phyloP scores from a whole-genome alignment of 371 early-diverging fungal species.

The Mortierella sp. region DNA sequence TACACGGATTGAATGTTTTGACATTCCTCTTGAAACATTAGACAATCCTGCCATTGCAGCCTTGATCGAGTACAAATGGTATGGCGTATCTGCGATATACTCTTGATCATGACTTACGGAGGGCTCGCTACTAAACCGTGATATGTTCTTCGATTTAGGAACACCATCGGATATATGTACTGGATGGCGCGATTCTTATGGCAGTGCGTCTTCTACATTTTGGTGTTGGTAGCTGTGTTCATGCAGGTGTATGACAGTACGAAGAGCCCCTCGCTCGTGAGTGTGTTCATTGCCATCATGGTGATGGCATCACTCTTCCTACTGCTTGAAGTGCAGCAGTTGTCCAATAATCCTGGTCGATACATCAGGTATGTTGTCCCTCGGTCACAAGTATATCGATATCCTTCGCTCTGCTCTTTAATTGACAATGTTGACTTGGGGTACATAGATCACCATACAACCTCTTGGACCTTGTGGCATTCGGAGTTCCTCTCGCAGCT shows the following conservation, averaged over 20 bases:
- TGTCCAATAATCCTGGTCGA: background rate
- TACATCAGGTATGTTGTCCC: slow-evolving; percentile 18
- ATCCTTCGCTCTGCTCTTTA: background rate
- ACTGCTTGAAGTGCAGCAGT: slow-evolving; percentile 18
- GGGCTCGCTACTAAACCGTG: background rate
- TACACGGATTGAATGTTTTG: slow-evolving; percentile 2
- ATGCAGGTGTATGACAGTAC: slow-evolving; percentile 15
- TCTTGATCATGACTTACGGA: background rate
- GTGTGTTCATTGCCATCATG: slow-evolving; percentile 18
- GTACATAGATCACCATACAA: slow-evolving; percentile 17
- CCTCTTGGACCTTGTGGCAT: slow-evolving; percentile 15
- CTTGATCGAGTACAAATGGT: slow-evolving; percentile 42
- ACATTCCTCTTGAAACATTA: slow-evolving; percentile 7
- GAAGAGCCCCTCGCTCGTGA: background rate
- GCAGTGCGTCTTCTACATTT: slow-evolving; percentile 17
- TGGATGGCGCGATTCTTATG: slow-evolving; percentile 27
- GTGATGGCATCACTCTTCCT: slow-evolving; percentile 12
- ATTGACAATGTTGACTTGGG: background rate
- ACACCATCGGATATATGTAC: slow-evolving; percentile 27
- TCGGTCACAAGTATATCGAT: background rate
- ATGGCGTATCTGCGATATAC: background rate
- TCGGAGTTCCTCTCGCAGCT: slow-evolving; percentile 7
- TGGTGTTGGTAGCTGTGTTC: slow-evolving; percentile 16
- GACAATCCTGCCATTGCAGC: slow-evolving; percentile 30
- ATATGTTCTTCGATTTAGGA: slow-evolving; percentile 11